Percentiles rank a stretch among this genome's conserved stretches.
Evolutionary conservation across 2,329 filamentous ascomycete species (phyloP).

Genomic region (Phyllosticta ampelicida): DNA sequence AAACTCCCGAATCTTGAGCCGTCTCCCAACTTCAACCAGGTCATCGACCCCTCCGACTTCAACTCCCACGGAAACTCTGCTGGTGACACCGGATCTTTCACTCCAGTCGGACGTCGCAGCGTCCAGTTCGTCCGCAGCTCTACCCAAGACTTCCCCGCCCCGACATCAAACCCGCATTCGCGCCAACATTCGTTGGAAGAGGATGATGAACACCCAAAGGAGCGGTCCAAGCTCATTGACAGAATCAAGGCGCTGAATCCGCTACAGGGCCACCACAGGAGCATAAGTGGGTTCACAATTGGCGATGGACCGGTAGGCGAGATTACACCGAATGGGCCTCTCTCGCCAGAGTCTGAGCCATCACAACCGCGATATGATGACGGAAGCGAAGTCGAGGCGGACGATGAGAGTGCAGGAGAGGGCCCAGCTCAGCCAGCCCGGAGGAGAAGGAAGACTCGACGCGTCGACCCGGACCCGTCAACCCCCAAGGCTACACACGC

Average conservation of each 20-base stretch:
- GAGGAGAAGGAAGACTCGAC: constrained; percentile 52
- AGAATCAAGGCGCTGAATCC: constrained; percentile 62
- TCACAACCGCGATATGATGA: constrained; percentile 39
- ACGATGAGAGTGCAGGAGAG: constrained; percentile 78
- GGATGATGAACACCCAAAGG: constrained; percentile 39
- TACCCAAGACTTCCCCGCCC: constrained; percentile 30
- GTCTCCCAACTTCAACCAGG: constrained; percentile 8
- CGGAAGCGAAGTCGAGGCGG: constrained; percentile 62
- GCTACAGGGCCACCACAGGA: constrained; percentile 39
- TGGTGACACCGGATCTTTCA: constrained; percentile 18
- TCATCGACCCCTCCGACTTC: constrained; percentile 9
- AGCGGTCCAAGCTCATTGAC: constrained; percentile 59
- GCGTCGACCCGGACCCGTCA: constrained; percentile 52
- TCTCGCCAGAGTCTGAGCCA: constrained; percentile 40
- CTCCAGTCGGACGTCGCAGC: constrained; percentile 46
- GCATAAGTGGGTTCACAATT: constrained; percentile 37
- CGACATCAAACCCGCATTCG: constrained; percentile 36
- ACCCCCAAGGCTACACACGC: constrained; percentile 49
- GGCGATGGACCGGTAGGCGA: constrained; percentile 29
- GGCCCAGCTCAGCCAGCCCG: constrained; percentile 29
- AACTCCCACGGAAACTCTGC: constrained; percentile 3
- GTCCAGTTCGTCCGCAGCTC: constrained; percentile 60
- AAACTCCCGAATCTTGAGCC: constrained; percentile 1
- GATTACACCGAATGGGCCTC: constrained; percentile 26
- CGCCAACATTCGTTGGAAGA: constrained; percentile 54